phyloP scores from a whole-genome alignment of 2,329 filamentous ascomycete species.

The Ceratocystis variospora region DNA sequence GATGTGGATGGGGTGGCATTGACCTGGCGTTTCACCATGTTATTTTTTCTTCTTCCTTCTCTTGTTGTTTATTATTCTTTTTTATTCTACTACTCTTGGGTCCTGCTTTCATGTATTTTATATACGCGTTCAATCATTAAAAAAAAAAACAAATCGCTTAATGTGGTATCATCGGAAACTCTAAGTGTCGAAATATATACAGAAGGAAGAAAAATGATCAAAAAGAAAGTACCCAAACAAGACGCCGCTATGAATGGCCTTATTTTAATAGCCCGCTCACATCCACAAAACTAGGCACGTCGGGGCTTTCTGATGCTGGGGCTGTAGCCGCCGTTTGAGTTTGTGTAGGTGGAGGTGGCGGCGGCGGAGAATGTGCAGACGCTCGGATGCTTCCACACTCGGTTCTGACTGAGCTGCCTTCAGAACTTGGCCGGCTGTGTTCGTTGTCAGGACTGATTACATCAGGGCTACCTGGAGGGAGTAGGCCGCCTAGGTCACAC shows the following conservation, averaged over 20 bases:
- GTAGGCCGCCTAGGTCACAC: conserved; percentile 43
- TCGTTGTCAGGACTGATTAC: neutral
- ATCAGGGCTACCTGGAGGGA: conserved; percentile 29
- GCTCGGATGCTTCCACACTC: no score
- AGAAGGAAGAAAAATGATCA: conserved; percentile 6
- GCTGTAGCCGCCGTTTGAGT: neutral
- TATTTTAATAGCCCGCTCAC: conserved; percentile 30
- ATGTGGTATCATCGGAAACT: conserved; percentile 18
- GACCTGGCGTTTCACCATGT: conserved; percentile 14
- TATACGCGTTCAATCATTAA: conserved; percentile 1
- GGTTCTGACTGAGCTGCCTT: neutral
- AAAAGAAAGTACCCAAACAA: neutral
- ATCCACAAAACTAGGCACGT: conserved; percentile 23
- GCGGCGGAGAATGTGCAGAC: neutral
- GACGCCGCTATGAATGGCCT: neutral
- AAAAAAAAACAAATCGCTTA: conserved; percentile 17
- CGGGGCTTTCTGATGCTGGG: conserved; percentile 5
- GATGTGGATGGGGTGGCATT: conserved; percentile 8
- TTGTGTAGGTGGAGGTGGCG: neutral
- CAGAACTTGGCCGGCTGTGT: neutral
- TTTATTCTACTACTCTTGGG: neutral
- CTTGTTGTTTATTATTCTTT: conserved; percentile 9
- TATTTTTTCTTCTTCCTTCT: conserved; percentile 14
- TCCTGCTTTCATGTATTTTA: neutral
- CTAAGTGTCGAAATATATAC: conserved; percentile 1